These are phyloP conservation scores for Verticillium nubilum DNA, from an alignment of 2,329 filamentous ascomycete genomes.

Conservation along the genomic window DNA sequence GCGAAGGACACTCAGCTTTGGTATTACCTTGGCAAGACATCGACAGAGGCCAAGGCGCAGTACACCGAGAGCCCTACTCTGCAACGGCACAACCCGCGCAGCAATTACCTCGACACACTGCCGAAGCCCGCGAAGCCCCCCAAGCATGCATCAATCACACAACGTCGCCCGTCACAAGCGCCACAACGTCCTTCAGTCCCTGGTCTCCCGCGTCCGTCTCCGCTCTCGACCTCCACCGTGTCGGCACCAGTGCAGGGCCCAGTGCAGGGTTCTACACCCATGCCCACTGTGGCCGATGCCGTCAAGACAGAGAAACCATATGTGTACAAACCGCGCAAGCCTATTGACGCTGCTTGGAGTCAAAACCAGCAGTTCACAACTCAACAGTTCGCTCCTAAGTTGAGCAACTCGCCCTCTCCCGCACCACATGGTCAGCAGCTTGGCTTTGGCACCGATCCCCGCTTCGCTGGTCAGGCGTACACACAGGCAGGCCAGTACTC, in stretches of 20 bases:
- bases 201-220: neutral
- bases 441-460: conserved; percentile 21
- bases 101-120: conserved; percentile 68
- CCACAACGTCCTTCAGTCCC: conserved; percentile 13
- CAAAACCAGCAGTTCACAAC: conserved; percentile 21
- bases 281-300: neutral
- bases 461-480: conserved; percentile 14
- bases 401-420: conserved; percentile 18
- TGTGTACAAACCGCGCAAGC: conserved; percentile 44
- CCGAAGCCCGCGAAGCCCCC: conserved; percentile 43
- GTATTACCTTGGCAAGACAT: conserved; percentile 81
- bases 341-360: conserved; percentile 18
- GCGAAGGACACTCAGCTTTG: conserved; percentile 69
- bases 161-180: neutral
- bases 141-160: conserved; percentile 7
- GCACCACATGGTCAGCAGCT: conserved; percentile 19
- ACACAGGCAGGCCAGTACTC: neutral
- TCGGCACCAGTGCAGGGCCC: neutral
- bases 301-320: conserved; percentile 41
- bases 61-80: conserved; percentile 72
- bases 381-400: conserved; percentile 28
- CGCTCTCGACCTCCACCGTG: neutral
- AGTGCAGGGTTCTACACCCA: neutral
- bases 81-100: conserved; percentile 59
- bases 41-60: conserved; percentile 84